phyloP scores from a whole-genome alignment of 169 alveolate species.

The Plasmodium sp. region DNA sequence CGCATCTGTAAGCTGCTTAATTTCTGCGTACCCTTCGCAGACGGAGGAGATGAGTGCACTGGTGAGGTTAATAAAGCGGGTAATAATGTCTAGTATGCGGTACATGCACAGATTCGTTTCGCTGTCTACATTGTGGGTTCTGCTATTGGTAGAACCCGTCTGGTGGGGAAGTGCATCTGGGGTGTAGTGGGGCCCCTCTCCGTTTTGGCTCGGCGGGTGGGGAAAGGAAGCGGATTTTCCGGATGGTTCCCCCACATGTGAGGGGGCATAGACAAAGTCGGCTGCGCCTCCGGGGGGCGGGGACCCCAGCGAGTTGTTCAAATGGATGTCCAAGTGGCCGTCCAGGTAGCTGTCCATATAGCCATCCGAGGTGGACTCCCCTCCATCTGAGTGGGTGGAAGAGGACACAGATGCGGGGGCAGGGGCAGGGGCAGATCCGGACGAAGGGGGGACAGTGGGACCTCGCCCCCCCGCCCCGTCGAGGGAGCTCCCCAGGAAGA shows the following conservation, averaged over 20 bases:
- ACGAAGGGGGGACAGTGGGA: neutral
- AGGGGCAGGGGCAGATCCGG: neutral
- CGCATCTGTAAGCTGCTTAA: constrained; percentile 28
- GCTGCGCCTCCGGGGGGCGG: neutral
- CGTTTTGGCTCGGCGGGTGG: neutral
- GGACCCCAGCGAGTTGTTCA: neutral
- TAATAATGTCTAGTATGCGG: constrained; percentile 46
- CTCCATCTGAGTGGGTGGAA: neutral
- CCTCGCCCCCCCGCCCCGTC: neutral
- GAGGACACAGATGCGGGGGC: neutral
- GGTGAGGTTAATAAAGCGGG: constrained; percentile 50
- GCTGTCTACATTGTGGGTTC: neutral
- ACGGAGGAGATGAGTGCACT: constrained; percentile 49
- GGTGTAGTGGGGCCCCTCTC: neutral
- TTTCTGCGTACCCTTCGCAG: constrained; percentile 56
- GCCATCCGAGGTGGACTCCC: neutral
- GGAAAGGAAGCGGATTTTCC: neutral
- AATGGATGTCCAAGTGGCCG: too few relatives aligned
- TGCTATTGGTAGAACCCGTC: neutral
- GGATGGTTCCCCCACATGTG: neutral
- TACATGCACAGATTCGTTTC: constrained; percentile 48
- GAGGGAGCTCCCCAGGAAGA: constrained; percentile 23
- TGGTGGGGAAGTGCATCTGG: neutral
- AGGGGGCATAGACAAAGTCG: neutral
- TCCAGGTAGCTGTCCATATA: neutral